These are phyloP conservation scores for Fusarium sp. DNA, from an alignment of 2,329 filamentous ascomycete species.

Conservation along the genomic window DNA sequence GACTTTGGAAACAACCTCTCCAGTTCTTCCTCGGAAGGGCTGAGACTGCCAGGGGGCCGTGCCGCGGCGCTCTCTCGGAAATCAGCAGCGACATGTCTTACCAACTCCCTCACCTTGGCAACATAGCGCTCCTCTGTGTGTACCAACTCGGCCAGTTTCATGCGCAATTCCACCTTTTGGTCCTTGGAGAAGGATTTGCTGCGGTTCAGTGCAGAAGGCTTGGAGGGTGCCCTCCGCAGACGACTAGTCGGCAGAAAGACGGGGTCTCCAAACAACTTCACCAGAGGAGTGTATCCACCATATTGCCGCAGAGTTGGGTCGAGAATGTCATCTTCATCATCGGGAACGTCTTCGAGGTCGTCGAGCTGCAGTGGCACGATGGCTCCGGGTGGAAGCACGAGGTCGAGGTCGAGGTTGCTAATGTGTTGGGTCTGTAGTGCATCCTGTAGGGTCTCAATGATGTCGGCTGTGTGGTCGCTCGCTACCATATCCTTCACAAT, in stretches of 20 bases:
- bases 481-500: slow-evolving; percentile 85
- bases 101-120: slow-evolving; percentile 83
- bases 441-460: slow-evolving; percentile 77
- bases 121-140: slow-evolving; percentile 97
- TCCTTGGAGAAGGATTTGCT: slow-evolving; percentile 81
- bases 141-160: slow-evolving; percentile 89
- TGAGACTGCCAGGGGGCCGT: slow-evolving; percentile 69
- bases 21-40: slow-evolving; percentile 77
- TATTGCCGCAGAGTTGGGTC: slow-evolving; percentile 76
- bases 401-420: slow-evolving; percentile 87
- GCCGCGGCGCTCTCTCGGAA: slow-evolving; percentile 77
- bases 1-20: slow-evolving; percentile 84
- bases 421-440: slow-evolving; percentile 85
- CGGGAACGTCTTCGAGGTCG: slow-evolving; percentile 67
- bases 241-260: slow-evolving; percentile 89
- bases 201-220: slow-evolving; percentile 81
- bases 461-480: slow-evolving; percentile 79
- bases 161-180: slow-evolving; percentile 85
- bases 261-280: slow-evolving; percentile 83
- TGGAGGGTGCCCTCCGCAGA: slow-evolving; percentile 86
- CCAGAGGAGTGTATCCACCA: slow-evolving; percentile 78
- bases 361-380: slow-evolving; percentile 73
- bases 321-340: slow-evolving; percentile 73
- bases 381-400: slow-evolving; percentile 82
- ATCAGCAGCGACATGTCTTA: slow-evolving; percentile 82